Percentiles rank a stretch among this genome's conserved stretches.
Conservation (phyloP, 2,329 filamentous ascomycete species). For the Dryadomyces sulphureus region DNA sequence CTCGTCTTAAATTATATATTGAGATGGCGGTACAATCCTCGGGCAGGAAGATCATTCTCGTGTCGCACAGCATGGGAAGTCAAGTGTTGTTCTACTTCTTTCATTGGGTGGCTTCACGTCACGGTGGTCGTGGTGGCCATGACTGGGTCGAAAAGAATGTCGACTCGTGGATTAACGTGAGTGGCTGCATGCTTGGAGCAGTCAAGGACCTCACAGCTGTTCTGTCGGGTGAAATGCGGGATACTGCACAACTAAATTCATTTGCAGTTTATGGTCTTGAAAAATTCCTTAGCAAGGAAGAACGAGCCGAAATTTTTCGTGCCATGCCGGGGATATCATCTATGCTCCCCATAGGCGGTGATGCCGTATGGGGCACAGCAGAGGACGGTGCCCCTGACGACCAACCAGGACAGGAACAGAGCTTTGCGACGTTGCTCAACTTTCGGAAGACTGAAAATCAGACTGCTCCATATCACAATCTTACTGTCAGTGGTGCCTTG, state of each 20-base stretch:
- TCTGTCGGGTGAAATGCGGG: slow-evolving; percentile 93
- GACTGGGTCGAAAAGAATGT: slow-evolving; percentile 84
- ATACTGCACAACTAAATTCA: slow-evolving; percentile 89
- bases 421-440: slow-evolving; percentile 70
- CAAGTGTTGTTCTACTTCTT: slow-evolving; percentile 79
- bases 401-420: slow-evolving; percentile 52
- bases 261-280: slow-evolving; percentile 95
- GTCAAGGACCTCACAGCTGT: slow-evolving; percentile 82
- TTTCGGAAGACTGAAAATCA: slow-evolving; percentile 56
- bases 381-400: slow-evolving; percentile 77
- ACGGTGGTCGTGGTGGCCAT: slow-evolving; percentile 66
- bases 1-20: slow-evolving; percentile 75
- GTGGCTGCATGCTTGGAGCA: slow-evolving; percentile 92
- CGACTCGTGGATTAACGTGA: slow-evolving; percentile 96
- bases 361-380: slow-evolving; percentile 85
- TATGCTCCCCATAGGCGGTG: slow-evolving; percentile 90
- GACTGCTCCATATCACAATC: slow-evolving; percentile 52
- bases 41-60: slow-evolving; percentile 66
- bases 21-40: slow-evolving; percentile 65
- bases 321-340: slow-evolving; percentile 94
- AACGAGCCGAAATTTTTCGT: slow-evolving; percentile 85
- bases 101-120: slow-evolving; percentile 63
- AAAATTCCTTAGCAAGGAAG: slow-evolving; percentile 81
- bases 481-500: slow-evolving; percentile 68
- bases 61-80: slow-evolving; percentile 95